Conservation (phyloP, 2,329 filamentous ascomycete species). For the Fusarium tjaetaba region DNA sequence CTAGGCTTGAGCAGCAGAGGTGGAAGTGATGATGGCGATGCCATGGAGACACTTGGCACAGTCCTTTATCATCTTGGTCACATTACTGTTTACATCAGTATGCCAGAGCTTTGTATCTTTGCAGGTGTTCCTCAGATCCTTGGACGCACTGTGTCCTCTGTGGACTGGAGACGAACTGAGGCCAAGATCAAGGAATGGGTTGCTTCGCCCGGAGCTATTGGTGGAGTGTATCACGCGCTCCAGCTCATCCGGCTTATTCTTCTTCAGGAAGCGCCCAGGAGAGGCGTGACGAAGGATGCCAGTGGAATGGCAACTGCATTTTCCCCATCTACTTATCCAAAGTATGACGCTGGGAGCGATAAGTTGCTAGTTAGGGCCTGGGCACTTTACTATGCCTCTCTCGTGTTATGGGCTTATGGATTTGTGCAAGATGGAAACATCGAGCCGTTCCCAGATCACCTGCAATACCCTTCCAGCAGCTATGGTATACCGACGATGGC, state of each 20-base stretch:
- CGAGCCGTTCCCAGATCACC: conserved; percentile 41
- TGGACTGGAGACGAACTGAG: conserved; percentile 44
- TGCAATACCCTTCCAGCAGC: conserved; percentile 37
- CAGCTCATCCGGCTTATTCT: conserved; percentile 42
- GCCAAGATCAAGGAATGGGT: conserved; percentile 45
- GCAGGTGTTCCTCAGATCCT: conserved; percentile 42
- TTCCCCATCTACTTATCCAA: conserved; percentile 35
- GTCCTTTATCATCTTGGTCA: conserved; percentile 44
- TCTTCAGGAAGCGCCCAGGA: conserved; percentile 34
- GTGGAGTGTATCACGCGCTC: conserved; percentile 42
- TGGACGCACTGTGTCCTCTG: conserved; percentile 40
- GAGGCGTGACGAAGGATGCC: conserved; percentile 18
- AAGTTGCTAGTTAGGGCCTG: conserved; percentile 40
- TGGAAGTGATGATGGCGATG: conserved; percentile 43
- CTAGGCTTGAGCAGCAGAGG: conserved; percentile 39
- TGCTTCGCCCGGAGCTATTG: conserved; percentile 42
- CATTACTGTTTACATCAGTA: conserved; percentile 44
- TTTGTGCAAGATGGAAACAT: conserved; percentile 43
- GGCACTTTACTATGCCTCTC: conserved; percentile 42
- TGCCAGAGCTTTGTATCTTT: conserved; percentile 45
- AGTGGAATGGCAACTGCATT: conserved; percentile 23
- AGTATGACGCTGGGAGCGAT: conserved; percentile 40
- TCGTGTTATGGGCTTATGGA: conserved; percentile 44
- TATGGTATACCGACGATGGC: conserved; percentile 16
- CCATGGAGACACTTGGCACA: conserved; percentile 42